phyloP scores from a whole-genome alignment of 2,329 filamentous ascomycete species.

The Botrytis byssoidea region DNA sequence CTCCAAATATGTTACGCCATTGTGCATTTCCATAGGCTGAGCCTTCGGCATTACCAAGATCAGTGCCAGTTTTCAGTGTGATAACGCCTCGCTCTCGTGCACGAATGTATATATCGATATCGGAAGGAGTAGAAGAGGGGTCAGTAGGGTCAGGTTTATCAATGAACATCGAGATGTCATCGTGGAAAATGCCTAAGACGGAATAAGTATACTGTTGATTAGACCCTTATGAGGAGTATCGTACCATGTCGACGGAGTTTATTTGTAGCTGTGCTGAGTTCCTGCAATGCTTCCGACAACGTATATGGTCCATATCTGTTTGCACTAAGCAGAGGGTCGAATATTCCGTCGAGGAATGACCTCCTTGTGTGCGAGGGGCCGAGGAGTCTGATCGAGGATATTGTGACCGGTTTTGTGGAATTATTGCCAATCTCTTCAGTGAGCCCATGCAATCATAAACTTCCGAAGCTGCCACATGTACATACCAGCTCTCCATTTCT shows the following conservation, averaged over 20 bases:
- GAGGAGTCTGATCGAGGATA: slow-evolving; percentile 81
- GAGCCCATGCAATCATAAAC: slow-evolving; percentile 2
- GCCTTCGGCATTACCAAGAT: slow-evolving; percentile 89
- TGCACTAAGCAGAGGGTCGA: slow-evolving; percentile 72
- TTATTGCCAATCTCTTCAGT: slow-evolving; percentile 69
- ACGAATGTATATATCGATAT: slow-evolving; percentile 77
- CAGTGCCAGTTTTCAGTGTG: slow-evolving; percentile 89
- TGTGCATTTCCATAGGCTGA: slow-evolving; percentile 87
- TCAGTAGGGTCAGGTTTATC: slow-evolving; percentile 70
- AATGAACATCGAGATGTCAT: slow-evolving; percentile 77
- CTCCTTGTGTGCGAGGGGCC: slow-evolving; percentile 81
- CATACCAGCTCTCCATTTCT: slow-evolving; percentile 64
- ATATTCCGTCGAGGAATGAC: slow-evolving; percentile 77
- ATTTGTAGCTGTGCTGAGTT: slow-evolving; percentile 66
- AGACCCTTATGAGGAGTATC: slow-evolving; percentile 27
- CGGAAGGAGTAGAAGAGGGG: slow-evolving; percentile 67
- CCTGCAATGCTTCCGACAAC: slow-evolving; percentile 72
- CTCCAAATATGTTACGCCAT: slow-evolving; percentile 90
- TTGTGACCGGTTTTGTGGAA: slow-evolving; percentile 80
- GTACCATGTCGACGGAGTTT: slow-evolving; percentile 80
- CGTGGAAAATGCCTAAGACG: slow-evolving; percentile 75
- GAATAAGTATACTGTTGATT: not conserved
- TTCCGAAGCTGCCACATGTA: not conserved
- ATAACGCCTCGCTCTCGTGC: slow-evolving; percentile 79
- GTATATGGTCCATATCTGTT: slow-evolving; percentile 69